A percentile compares a stretch with the other conserved stretches of the same genome.
Evolutionary conservation across 805 yeast genomes (phyloP).

Genomic region (Lipomyces oligophaga): DNA sequence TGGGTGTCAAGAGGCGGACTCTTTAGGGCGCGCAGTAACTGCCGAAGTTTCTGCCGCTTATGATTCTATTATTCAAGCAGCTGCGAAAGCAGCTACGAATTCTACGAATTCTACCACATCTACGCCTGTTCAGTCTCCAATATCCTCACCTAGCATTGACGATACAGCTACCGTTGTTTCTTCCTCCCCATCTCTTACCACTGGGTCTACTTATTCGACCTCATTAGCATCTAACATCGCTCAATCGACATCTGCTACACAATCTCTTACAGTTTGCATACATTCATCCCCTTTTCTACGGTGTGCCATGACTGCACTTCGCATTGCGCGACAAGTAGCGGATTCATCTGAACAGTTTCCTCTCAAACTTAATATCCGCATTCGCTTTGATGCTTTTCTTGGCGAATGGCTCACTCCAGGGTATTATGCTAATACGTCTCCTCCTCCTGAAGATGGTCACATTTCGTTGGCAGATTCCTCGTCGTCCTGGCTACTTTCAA

Average conservation of each 20-base stretch:
- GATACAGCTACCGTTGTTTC: conserved; percentile 4
- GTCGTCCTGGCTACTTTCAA: conserved; percentile 28
- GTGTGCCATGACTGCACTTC: conserved; percentile 39
- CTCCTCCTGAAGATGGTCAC: conserved; percentile 41
- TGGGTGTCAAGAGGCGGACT: conserved; percentile 34
- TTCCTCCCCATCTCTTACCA: not conserved
- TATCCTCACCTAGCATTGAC: conserved; percentile 8
- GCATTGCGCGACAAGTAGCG: conserved; percentile 30
- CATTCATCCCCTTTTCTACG: conserved; percentile 40
- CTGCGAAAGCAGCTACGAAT: too few species aligned
- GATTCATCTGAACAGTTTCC: not conserved
- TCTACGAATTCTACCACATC: not conserved
- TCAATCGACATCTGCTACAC: not conserved
- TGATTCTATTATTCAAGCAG: conserved; percentile 11
- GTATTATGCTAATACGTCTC: conserved; percentile 36
- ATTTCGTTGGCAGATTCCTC: conserved; percentile 32
- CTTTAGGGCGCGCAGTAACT: conserved; percentile 30
- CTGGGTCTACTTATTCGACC: conserved; percentile 1
- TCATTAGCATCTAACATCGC: conserved; percentile 3
- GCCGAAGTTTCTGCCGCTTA: conserved; percentile 18
- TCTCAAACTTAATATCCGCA: not conserved
- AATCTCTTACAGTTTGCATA: conserved; percentile 22
- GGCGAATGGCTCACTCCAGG: conserved; percentile 43
- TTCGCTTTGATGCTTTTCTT: conserved; percentile 36
- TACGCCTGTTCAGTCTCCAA: conserved; percentile 2